A percentile compares a stretch with the other conserved stretches of the same genome.
Conservation (phyloP, 1,284 basidiomycete genomes). For the Irpex lacteus region DNA sequence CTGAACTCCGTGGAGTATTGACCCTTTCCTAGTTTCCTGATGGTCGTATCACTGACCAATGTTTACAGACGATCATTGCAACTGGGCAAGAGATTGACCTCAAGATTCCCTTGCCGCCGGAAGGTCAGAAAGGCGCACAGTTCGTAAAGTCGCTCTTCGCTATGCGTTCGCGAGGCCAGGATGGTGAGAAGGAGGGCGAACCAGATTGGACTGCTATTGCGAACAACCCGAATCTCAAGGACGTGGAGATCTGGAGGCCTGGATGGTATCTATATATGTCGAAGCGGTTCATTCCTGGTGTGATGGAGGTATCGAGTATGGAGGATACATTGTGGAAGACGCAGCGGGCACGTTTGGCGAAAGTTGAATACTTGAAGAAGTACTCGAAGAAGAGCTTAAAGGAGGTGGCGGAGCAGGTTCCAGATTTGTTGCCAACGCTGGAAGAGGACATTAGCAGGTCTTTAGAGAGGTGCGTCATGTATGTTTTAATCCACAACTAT, state of each 20-base stretch:
- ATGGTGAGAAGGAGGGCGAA: neutral
- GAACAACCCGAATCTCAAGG: constrained; percentile 19
- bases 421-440: neutral
- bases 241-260: constrained; percentile 60
- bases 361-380: neutral
- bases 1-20: constrained; percentile 50
- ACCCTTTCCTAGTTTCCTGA: constrained; percentile 42
- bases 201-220: constrained; percentile 2
- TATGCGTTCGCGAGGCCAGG: neutral
- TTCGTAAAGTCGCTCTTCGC: constrained; percentile 4
- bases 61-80: constrained; percentile 1
- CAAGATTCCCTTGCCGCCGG: constrained; percentile 16
- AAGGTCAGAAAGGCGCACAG: constrained; percentile 14
- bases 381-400: neutral
- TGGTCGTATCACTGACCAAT: constrained; percentile 15
- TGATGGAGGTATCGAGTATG: neutral
- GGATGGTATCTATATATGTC: constrained; percentile 62
- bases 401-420: neutral
- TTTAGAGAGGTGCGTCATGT: neutral
- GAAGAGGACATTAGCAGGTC: neutral
- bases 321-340: neutral
- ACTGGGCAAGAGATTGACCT: constrained; percentile 4
- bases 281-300: neutral
- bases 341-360: neutral
- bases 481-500: neutral